Evolutionary conservation across 2,329 filamentous ascomycete species (phyloP).

Genomic region (Diaporthe vaccinii): DNA sequence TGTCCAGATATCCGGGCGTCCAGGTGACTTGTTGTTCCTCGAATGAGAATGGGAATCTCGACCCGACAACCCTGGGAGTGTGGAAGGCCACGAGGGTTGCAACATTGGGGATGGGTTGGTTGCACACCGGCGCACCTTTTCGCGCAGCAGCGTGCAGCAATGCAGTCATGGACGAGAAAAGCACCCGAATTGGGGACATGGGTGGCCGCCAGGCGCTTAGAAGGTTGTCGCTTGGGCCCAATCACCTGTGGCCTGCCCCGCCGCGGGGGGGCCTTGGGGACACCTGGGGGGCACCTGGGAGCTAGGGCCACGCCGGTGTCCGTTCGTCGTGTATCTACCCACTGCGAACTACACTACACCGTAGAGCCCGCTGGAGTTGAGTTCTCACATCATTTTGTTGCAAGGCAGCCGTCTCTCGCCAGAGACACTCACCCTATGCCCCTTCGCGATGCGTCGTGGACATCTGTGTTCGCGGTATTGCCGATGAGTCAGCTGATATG

Average conservation of each 20-base stretch:
- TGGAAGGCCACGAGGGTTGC: slow-evolving; percentile 24
- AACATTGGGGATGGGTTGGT: neutral
- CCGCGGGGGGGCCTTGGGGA: neutral
- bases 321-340: neutral
- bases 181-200: neutral
- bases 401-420: neutral
- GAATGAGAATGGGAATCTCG: neutral
- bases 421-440: too few relatives aligned
- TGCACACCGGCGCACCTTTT: slow-evolving; percentile 10
- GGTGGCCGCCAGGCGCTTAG: slow-evolving; percentile 36
- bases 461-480: neutral
- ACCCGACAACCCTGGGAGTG: slow-evolving; percentile 11
- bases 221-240: neutral
- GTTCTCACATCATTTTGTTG: neutral
- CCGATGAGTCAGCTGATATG: slow-evolving; percentile 7
- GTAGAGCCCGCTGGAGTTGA: neutral
- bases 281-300: neutral
- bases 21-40: slow-evolving; percentile 16
- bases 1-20: neutral
- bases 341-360: neutral
- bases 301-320: slow-evolving; percentile 24
- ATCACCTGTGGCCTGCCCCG: slow-evolving; percentile 3
- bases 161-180: slow-evolving; percentile 20
- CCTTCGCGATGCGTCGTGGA: neutral
- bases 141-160: neutral